Conservation (phyloP, 1,284 basidiomycete genomes). For the Afroboletus lepidellus region DNA sequence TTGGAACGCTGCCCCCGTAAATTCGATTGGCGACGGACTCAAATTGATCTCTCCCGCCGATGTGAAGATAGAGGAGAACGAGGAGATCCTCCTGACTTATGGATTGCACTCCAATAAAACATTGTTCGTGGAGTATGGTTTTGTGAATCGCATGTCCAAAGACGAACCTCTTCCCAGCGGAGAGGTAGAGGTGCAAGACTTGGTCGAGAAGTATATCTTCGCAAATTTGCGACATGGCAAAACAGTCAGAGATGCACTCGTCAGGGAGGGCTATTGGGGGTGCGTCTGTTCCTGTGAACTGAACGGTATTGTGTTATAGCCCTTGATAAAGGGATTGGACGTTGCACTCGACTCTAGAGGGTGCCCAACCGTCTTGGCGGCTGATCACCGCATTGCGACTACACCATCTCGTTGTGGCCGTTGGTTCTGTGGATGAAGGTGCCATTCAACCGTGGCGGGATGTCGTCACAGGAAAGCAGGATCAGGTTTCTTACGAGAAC, state of each 20-base stretch:
- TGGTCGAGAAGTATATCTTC: conserved; percentile 51
- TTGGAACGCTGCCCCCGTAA: conserved; percentile 38
- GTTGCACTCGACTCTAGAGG: conserved; percentile 54
- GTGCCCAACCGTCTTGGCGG: conserved; percentile 75
- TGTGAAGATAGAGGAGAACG: conserved; percentile 41
- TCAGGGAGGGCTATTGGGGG: conserved; percentile 74
- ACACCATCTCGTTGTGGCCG: conserved; percentile 41
- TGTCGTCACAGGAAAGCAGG: conserved; percentile 46
- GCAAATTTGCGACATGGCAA: conserved; percentile 38
- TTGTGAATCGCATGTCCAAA: conserved; percentile 47
- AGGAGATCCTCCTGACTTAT: conserved; percentile 75
- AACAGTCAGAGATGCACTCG: conserved; percentile 51
- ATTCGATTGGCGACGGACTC: conserved; percentile 45
- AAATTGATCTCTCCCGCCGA: conserved; percentile 52
- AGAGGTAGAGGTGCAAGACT: conserved; percentile 64
- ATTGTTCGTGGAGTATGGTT: conserved; percentile 85
- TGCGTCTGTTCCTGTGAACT: conserved; percentile 34
- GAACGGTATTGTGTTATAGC: not conserved
- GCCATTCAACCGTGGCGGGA: conserved; percentile 53
- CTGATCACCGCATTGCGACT: conserved; percentile 71
- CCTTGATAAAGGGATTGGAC: conserved; percentile 59
- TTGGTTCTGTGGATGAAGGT: conserved; percentile 28
- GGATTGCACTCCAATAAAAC: conserved; percentile 72
- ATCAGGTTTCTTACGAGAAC: conserved; percentile 46
- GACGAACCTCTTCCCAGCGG: conserved; percentile 34